Conservation (phyloP, 2,329 filamentous ascomycete genomes). For the Hypoxylon sp. region DNA sequence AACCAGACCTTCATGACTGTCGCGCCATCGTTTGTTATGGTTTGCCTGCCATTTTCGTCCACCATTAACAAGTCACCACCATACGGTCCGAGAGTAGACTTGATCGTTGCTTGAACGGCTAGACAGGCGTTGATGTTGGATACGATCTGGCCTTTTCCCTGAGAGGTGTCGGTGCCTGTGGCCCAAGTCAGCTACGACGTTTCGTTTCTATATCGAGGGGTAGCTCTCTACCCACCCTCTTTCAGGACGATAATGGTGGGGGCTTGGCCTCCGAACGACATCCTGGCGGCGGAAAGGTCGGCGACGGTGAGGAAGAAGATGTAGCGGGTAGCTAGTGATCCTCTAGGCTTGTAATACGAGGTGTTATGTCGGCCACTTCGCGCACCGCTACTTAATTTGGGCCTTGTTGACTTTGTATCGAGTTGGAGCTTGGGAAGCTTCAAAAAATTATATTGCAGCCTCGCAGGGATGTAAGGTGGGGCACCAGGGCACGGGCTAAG, state of each 20-base stretch:
- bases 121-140: conserved; percentile 99
- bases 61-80: conserved; percentile 96
- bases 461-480: conserved; percentile 41
- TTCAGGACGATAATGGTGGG: conserved; percentile 98
- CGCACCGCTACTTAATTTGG: conserved; percentile 16
- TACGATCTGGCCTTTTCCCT: conserved; percentile 94
- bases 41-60: conserved; percentile 93
- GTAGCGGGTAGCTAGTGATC: background rate
- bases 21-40: conserved; percentile 98
- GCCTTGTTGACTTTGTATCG: conserved; percentile 32
- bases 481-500: conserved; percentile 19
- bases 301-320: background rate
- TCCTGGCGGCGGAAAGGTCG: conserved; percentile 52
- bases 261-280: conserved; percentile 98
- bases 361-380: conserved; percentile 3
- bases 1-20: conserved; percentile 92
- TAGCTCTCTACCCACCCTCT: conserved; percentile 73
- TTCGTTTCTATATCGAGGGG: conserved; percentile 36
- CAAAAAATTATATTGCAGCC: conserved; percentile 60
- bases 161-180: conserved; percentile 92
- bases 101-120: conserved; percentile 94
- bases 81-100: conserved; percentile 94
- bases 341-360: background rate
- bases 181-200: conserved; percentile 30
- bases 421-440: conserved; percentile 52